Evolutionary conservation across 768 basidiomycete genomes (phyloP).

Genomic region (Suillus discolor): DNA sequence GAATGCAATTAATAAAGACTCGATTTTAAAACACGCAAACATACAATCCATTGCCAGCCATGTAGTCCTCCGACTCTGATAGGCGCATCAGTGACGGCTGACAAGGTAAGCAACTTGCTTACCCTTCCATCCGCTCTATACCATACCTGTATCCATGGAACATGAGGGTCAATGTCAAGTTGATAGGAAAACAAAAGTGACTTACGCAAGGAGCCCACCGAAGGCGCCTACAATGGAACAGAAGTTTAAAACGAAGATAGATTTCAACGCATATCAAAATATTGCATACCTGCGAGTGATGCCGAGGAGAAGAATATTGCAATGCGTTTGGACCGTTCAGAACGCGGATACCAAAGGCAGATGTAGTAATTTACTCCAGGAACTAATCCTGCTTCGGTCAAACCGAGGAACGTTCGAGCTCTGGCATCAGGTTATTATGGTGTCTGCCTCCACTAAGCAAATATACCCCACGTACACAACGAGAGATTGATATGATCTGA

Average conservation of each 20-base stretch:
- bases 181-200: not conserved
- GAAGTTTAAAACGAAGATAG: not conserved
- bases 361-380: slow-evolving; percentile 46
- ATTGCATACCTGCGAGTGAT: slow-evolving; percentile 46
- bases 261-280: not conserved
- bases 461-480: slow-evolving; percentile 30
- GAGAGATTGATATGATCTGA: slow-evolving; percentile 34
- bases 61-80: slow-evolving; percentile 29
- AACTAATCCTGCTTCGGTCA: slow-evolving; percentile 49
- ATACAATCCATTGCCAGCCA: slow-evolving; percentile 42
- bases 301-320: slow-evolving; percentile 68
- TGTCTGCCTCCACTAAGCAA: not conserved
- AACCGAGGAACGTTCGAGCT: slow-evolving; percentile 45
- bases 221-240: slow-evolving; percentile 35
- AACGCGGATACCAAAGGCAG: slow-evolving; percentile 61
- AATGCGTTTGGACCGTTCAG: slow-evolving; percentile 59
- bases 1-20: not conserved
- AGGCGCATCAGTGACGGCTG: not conserved
- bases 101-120: slow-evolving; percentile 25
- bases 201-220: slow-evolving; percentile 52
- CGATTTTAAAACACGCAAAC: slow-evolving; percentile 4
- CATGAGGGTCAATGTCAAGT: not conserved
- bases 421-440: slow-evolving; percentile 18
- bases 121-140: slow-evolving; percentile 37
- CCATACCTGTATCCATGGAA: slow-evolving; percentile 30